phyloP scores from a whole-genome alignment of 345 rosid species.

The Euclidium syriacum region DNA sequence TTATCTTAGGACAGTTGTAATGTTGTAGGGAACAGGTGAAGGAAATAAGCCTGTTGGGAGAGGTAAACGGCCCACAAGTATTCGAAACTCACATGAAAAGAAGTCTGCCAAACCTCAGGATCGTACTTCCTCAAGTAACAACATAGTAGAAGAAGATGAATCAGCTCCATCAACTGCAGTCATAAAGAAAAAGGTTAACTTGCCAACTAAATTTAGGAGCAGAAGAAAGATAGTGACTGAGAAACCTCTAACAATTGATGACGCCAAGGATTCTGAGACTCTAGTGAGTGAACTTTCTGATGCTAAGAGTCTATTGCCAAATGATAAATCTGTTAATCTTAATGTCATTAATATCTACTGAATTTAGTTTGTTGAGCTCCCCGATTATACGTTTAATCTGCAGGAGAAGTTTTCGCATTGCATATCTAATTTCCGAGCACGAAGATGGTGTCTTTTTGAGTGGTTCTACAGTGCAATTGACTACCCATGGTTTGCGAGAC shows the following conservation, averaged over 20 bases:
- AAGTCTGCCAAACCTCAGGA: slow-evolving; percentile 45
- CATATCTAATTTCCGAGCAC: slow-evolving; percentile 46
- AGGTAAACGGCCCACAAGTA: slow-evolving; percentile 42
- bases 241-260: slow-evolving; percentile 37
- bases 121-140: slow-evolving; percentile 41
- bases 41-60: slow-evolving; percentile 35
- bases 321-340: slow-evolving; percentile 30
- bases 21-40: slow-evolving; percentile 41
- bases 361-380: slow-evolving; percentile 20
- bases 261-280: slow-evolving; percentile 30
- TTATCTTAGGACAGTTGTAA: slow-evolving; percentile 9
- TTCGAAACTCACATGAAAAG: slow-evolving; percentile 43
- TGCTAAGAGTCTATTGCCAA: slow-evolving; percentile 24
- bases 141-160: slow-evolving; percentile 40
- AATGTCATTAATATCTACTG: slow-evolving; percentile 36
- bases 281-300: slow-evolving; percentile 35
- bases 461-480: slow-evolving; percentile 85
- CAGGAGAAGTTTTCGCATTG: slow-evolving; percentile 64
- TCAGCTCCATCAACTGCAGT: slow-evolving; percentile 40
- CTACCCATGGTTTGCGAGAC: slow-evolving; percentile 87
- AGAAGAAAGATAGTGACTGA: slow-evolving; percentile 50
- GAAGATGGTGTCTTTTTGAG: slow-evolving; percentile 70
- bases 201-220: slow-evolving; percentile 69
- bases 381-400: slow-evolving; percentile 17
- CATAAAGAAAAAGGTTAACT: slow-evolving; percentile 39